phyloP scores from a whole-genome alignment of 768 basidiomycete genomes.

The Sporobolomyces phaffii region DNA sequence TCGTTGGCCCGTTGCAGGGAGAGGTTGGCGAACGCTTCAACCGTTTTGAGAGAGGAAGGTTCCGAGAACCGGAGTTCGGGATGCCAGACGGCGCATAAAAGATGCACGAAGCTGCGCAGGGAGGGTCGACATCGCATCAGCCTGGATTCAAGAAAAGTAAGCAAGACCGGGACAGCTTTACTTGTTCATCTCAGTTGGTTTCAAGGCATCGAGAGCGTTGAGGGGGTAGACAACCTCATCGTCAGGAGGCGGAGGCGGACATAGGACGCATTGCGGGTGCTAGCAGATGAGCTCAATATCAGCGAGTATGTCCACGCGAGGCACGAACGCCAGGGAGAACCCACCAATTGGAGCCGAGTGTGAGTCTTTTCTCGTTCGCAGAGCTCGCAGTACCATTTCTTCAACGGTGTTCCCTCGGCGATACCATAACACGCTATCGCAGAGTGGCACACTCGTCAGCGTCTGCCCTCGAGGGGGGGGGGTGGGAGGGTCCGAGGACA shows the following conservation, averaged over 20 bases:
- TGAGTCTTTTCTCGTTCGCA: slow-evolving; percentile 29
- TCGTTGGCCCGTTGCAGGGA: slow-evolving; percentile 42
- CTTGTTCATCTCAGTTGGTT: slow-evolving; percentile 38
- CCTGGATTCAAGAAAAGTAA: too few species aligned
- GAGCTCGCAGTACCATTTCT: slow-evolving; percentile 41
- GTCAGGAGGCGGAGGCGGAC: slow-evolving; percentile 16
- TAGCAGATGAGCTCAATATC: too few species aligned
- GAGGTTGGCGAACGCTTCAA: slow-evolving; percentile 77
- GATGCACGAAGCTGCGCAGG: slow-evolving; percentile 54
- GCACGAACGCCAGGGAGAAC: background rate
- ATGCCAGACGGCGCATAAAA: slow-evolving; percentile 80
- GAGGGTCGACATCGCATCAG: too few species aligned
- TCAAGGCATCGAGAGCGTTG: slow-evolving; percentile 38
- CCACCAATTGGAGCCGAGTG: background rate
- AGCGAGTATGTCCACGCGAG: too few species aligned
- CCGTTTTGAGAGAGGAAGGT: slow-evolving; percentile 63
- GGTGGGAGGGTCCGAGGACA: background rate
- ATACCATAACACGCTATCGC: slow-evolving; percentile 39
- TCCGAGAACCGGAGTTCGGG: slow-evolving; percentile 80
- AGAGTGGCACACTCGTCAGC: background rate
- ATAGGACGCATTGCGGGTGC: slow-evolving; percentile 35
- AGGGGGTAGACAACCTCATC: slow-evolving; percentile 11
- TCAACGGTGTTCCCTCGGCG: slow-evolving; percentile 15
- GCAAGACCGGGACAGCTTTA: slow-evolving; percentile 2
- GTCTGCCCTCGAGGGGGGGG: background rate